Percentiles rank a stretch among this genome's conserved stretches.
Evolutionary conservation across 331 rosid species (phyloP).

Genomic region (Phaseolus coccineus): DNA sequence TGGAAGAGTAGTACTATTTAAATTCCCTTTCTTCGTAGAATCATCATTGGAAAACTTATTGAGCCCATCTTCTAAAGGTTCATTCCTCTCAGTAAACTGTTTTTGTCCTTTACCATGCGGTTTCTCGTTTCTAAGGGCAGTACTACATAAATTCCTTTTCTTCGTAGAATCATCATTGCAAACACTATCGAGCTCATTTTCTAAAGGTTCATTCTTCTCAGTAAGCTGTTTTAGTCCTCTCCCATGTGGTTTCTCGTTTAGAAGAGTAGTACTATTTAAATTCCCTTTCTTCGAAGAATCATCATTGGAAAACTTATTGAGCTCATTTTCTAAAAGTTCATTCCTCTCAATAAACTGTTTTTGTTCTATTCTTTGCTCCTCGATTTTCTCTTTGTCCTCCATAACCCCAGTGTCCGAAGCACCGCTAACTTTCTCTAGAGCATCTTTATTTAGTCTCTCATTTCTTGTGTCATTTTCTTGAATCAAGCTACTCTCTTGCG

Average conservation of each 20-base stretch:
- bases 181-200: too few species aligned
- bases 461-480: slow-evolving; percentile 41
- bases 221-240: slow-evolving; percentile 33
- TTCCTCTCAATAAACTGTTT: slow-evolving; percentile 31
- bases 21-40: slow-evolving; percentile 45
- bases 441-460: slow-evolving; percentile 36
- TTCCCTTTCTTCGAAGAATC: slow-evolving; percentile 47
- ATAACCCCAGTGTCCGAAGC: slow-evolving; percentile 37
- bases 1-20: slow-evolving; percentile 38
- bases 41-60: slow-evolving; percentile 48
- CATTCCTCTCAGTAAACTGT: slow-evolving; percentile 29
- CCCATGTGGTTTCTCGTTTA: slow-evolving; percentile 41
- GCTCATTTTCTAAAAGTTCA: slow-evolving; percentile 46
- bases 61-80: slow-evolving; percentile 43
- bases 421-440: slow-evolving; percentile 38
- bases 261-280: slow-evolving; percentile 43
- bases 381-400: slow-evolving; percentile 39
- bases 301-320: slow-evolving; percentile 45
- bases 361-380: slow-evolving; percentile 31
- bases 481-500: slow-evolving; percentile 41
- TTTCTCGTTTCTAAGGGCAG: slow-evolving; percentile 15
- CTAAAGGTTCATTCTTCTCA: too few species aligned
- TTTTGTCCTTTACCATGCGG: slow-evolving; percentile 42
- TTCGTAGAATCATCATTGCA: too few species aligned
- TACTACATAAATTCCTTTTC: too few species aligned